Evolutionary conservation across 352 stramenopile genomes (phyloP).

Genomic region (Globisporangium emineosum): DNA sequence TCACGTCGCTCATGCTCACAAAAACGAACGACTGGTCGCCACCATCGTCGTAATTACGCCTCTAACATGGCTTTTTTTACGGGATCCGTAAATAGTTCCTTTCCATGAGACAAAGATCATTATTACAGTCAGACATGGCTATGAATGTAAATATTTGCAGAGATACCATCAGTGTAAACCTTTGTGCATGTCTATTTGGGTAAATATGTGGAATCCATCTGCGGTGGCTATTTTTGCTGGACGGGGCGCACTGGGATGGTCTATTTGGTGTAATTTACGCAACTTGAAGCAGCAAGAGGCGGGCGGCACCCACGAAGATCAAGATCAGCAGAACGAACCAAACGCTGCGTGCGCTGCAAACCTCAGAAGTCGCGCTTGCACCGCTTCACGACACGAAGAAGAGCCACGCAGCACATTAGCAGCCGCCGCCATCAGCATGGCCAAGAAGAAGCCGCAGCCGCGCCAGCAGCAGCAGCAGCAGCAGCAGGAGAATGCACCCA

Average conservation of each 20-base stretch:
- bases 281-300: constrained; percentile 3
- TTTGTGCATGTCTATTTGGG: background rate
- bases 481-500: background rate
- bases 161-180: background rate
- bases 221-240: background rate
- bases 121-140: too few species aligned
- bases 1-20: background rate
- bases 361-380: background rate
- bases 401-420: background rate
- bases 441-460: background rate
- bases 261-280: constrained; percentile 8
- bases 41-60: constrained; percentile 20
- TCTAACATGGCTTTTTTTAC: background rate
- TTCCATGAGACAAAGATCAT: background rate
- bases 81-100: background rate
- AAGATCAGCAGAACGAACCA: background rate
- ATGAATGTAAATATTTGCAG: too few species aligned
- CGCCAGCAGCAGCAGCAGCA: background rate
- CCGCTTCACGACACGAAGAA: background rate
- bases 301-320: background rate
- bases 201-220: background rate
- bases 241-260: background rate
- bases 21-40: constrained; percentile 31
- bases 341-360: background rate
- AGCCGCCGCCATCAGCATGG: background rate